Percentiles rank a stretch among this genome's conserved stretches.
phyloP scores from a whole-genome alignment of 352 stramenopile genomes.

The Globisporangium cylindrosporum region DNA sequence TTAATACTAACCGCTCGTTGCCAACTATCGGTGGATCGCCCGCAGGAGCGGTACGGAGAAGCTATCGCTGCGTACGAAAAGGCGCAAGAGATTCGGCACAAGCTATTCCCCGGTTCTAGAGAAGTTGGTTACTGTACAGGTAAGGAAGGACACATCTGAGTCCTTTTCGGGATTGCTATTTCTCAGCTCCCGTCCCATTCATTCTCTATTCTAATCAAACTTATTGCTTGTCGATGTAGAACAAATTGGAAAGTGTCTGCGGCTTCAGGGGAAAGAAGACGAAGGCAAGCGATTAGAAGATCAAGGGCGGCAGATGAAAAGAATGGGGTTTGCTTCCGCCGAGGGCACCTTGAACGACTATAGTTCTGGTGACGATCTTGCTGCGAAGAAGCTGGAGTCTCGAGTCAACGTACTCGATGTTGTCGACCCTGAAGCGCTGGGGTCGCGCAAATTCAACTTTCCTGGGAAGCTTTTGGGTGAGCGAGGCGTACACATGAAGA shows the following conservation, averaged over 20 bases:
- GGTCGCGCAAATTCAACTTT: slow-evolving; percentile 65
- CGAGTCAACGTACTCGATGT: slow-evolving; percentile 32
- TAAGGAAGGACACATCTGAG: slow-evolving; percentile 25
- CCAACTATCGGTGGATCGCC: background rate
- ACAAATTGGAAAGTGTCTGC: slow-evolving; percentile 79
- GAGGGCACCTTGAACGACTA: slow-evolving; percentile 13
- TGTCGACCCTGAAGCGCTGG: slow-evolving; percentile 32
- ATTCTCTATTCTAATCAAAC: background rate
- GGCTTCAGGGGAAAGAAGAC: slow-evolving; percentile 54
- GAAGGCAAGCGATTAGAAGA: slow-evolving; percentile 53
- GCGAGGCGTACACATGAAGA: slow-evolving; percentile 63
- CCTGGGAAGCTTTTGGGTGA: slow-evolving; percentile 56
- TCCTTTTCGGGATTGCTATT: background rate
- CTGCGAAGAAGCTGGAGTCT: slow-evolving; percentile 15
- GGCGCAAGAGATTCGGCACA: slow-evolving; percentile 66
- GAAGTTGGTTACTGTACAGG: slow-evolving; percentile 79
- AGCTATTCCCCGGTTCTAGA: slow-evolving; percentile 66
- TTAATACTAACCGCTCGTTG: background rate
- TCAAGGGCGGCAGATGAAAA: slow-evolving; percentile 60
- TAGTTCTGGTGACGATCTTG: slow-evolving; percentile 8
- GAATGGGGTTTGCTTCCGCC: slow-evolving; percentile 37
- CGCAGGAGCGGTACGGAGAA: slow-evolving; percentile 65
- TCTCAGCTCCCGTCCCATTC: background rate
- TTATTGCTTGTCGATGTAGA: slow-evolving; percentile 26
- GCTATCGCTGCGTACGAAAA: slow-evolving; percentile 67